These are phyloP conservation scores for Ophiostoma pallidulum DNA, from an alignment of 2,329 filamentous ascomycete species.

Conservation along the genomic window DNA sequence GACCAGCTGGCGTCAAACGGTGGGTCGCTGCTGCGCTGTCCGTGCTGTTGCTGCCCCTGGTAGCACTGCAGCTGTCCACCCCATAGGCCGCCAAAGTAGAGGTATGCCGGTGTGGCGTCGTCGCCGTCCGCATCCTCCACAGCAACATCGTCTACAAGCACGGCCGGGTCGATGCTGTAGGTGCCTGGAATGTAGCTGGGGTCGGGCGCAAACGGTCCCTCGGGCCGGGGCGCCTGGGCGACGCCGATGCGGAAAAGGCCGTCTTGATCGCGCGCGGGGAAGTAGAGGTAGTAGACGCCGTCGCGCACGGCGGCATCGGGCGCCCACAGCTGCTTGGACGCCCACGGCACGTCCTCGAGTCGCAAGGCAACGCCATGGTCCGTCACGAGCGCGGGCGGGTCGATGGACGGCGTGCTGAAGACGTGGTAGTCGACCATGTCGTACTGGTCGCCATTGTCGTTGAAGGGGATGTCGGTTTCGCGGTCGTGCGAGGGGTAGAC, in stretches of 20 bases:
- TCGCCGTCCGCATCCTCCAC: too few species aligned
- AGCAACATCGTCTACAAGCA: slow-evolving; percentile 63
- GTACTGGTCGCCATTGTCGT: slow-evolving; percentile 80
- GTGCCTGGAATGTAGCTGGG: slow-evolving; percentile 55
- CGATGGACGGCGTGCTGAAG: slow-evolving; percentile 46
- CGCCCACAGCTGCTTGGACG: slow-evolving; percentile 70
- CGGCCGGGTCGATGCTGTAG: slow-evolving; percentile 69
- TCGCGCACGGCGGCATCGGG: slow-evolving; percentile 63
- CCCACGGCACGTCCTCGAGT: slow-evolving; percentile 62
- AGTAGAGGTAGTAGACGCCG: slow-evolving; percentile 63
- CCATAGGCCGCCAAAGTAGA: slow-evolving; percentile 75
- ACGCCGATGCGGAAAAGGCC: slow-evolving; percentile 68
- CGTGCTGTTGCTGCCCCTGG: slow-evolving; percentile 31
- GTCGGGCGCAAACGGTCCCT: slow-evolving; percentile 61
- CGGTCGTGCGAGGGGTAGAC: slow-evolving; percentile 76
- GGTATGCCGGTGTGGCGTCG: slow-evolving; percentile 32
- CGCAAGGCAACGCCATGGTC: slow-evolving; percentile 65
- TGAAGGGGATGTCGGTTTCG: slow-evolving; percentile 63
- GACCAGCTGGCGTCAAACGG: slow-evolving; percentile 48
- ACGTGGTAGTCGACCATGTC: slow-evolving; percentile 82
- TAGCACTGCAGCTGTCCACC: slow-evolving; percentile 75
- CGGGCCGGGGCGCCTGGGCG: slow-evolving; percentile 51
- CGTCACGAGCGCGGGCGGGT: slow-evolving; percentile 48
- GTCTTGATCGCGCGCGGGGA: slow-evolving; percentile 62
- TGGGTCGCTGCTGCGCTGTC: too few species aligned